phyloP scores from a whole-genome alignment of 163 green algal species.

The Prototheca wickerhamii region DNA sequence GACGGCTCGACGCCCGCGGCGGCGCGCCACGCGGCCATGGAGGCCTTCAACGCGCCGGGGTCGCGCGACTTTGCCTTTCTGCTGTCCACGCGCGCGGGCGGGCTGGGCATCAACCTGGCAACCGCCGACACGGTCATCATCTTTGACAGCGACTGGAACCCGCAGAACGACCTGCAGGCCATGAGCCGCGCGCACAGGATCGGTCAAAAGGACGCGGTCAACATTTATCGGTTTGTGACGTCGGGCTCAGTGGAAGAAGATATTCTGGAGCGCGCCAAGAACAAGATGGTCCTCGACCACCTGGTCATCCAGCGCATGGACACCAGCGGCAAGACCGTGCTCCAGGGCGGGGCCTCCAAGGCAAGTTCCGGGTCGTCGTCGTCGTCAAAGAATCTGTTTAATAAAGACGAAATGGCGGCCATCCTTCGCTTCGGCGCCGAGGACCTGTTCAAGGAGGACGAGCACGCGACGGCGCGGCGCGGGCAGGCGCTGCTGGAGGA shows the following conservation, averaged over 20 bases:
- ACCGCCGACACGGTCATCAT: constrained; percentile 95
- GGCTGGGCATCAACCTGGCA: constrained; percentile 93
- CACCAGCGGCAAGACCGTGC: constrained; percentile 71
- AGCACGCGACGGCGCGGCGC: constrained; percentile 23
- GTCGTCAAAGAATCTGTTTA: constrained; percentile 52
- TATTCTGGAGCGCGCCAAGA: constrained; percentile 91
- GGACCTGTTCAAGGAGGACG: constrained; percentile 82
- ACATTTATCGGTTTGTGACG: constrained; percentile 93
- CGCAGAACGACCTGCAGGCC: constrained; percentile 81
- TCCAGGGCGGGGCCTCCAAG: constrained; percentile 29
- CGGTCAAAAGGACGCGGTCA: constrained; percentile 89
- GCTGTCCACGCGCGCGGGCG: constrained; percentile 85
- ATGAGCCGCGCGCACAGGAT: constrained; percentile 92
- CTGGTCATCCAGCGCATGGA: constrained; percentile 92
- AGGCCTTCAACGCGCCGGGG: constrained; percentile 85
- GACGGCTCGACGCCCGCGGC: constrained; percentile 80
- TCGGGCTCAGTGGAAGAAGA: constrained; percentile 83
- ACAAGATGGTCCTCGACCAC: constrained; percentile 94
- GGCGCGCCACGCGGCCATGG: constrained; percentile 79
- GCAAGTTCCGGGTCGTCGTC: constrained; percentile 16
- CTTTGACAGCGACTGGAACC: constrained; percentile 94
- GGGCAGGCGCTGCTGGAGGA: constrained; percentile 58
- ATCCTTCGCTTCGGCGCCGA: constrained; percentile 95
- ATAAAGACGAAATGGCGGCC: constrained; percentile 87
- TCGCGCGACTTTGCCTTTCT: constrained; percentile 73